These are phyloP conservation scores for Penicillium mononematosum DNA, from an alignment of 495 filamentous ascomycete species.

Conservation along the genomic window DNA sequence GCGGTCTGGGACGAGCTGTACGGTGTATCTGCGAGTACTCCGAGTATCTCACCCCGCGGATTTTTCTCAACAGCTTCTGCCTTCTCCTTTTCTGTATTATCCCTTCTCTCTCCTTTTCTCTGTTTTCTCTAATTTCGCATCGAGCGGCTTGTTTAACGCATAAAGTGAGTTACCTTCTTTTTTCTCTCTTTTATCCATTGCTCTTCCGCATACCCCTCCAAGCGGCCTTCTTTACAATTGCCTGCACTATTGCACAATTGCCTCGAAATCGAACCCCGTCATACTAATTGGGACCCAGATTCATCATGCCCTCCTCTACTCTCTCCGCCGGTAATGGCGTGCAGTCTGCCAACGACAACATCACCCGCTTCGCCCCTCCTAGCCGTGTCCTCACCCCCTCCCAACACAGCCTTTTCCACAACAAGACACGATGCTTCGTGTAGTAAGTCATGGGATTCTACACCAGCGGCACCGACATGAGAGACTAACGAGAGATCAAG, in stretches of 20 bases:
- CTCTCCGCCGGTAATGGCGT: constrained; percentile 42
- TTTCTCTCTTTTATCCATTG: constrained; percentile 3
- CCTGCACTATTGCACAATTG: not conserved
- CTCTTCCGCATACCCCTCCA: constrained; percentile 2
- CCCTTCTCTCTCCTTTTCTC: constrained; percentile 19
- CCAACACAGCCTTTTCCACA: constrained; percentile 89
- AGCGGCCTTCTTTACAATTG: constrained; percentile 5
- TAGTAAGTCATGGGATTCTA: constrained; percentile 58
- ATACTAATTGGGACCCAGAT: constrained; percentile 16
- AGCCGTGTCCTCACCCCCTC: constrained; percentile 88
- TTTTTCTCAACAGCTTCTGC: constrained; percentile 28
- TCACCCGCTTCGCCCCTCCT: constrained; percentile 90
- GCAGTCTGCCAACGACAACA: constrained; percentile 91
- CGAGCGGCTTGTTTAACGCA: constrained; percentile 14
- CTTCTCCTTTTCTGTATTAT: constrained; percentile 22
- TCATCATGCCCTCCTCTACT: constrained; percentile 52
- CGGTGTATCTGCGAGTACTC: constrained; percentile 37
- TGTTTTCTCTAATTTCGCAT: constrained; percentile 8
- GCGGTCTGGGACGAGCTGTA: constrained; percentile 29
- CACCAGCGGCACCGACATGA: not conserved
- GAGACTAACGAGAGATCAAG: constrained; percentile 42
- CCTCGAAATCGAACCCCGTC: constrained; percentile 11
- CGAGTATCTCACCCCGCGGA: constrained; percentile 23
- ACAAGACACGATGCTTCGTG: constrained; percentile 99
- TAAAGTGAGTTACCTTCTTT: constrained; percentile 4